phyloP scores from a whole-genome alignment of 1,284 basidiomycete species.

The Phellinidium pouzarii region DNA sequence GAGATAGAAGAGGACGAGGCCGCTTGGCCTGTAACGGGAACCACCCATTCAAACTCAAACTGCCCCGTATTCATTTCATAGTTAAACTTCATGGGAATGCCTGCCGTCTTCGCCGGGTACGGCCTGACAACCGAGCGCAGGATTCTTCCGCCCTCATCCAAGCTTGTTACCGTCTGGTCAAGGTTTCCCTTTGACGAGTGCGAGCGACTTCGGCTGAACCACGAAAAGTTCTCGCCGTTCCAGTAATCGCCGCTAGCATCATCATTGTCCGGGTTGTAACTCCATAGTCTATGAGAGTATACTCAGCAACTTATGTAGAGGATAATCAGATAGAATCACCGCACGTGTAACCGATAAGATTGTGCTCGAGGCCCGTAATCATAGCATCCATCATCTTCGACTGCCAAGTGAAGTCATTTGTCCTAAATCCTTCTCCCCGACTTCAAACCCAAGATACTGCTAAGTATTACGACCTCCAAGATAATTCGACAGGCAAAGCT shows the following conservation, averaged over 20 bases:
- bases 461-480: constrained; percentile 3
- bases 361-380: constrained; percentile 69
- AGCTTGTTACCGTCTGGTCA: constrained; percentile 50
- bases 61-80: constrained; percentile 67
- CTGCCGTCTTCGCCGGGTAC: constrained; percentile 73
- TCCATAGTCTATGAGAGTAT: constrained; percentile 67
- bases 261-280: constrained; percentile 86
- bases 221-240: constrained; percentile 96
- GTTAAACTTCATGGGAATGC: constrained; percentile 57
- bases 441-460: constrained; percentile 32
- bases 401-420: constrained; percentile 78
- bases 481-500: not conserved
- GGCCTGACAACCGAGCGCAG: constrained; percentile 73
- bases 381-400: constrained; percentile 85
- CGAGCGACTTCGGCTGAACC: constrained; percentile 68
- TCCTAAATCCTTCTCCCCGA: constrained; percentile 60
- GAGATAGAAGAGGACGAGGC: constrained; percentile 6
- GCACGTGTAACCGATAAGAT: constrained; percentile 76
- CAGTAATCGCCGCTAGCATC: constrained; percentile 81
- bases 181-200: constrained; percentile 27
- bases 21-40: constrained; percentile 25
- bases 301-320: constrained; percentile 1
- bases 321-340: constrained; percentile 27
- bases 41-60: constrained; percentile 58
- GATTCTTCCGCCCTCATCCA: constrained; percentile 80